Evolutionary conservation across 192 early-diverging fungal genomes (phyloP).

Genomic region (Coemansia sp.): DNA sequence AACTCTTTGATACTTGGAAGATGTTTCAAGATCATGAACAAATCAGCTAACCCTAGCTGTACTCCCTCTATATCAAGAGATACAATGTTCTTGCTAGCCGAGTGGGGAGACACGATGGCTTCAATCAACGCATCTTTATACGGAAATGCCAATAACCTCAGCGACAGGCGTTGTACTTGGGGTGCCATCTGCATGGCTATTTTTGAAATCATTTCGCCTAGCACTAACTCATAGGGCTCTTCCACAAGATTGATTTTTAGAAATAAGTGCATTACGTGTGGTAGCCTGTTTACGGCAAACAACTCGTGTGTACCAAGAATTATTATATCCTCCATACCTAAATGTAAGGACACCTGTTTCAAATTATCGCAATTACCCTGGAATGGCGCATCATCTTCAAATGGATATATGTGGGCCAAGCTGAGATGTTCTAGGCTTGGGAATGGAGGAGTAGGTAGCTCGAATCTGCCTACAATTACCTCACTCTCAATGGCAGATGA

Average conservation of each 20-base stretch:
- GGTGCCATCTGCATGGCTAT: slow-evolving; percentile 4
- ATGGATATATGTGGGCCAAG: slow-evolving; percentile 2
- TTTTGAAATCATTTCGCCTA: slow-evolving; percentile 10
- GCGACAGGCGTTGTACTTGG: not conserved
- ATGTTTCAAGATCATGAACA: not conserved
- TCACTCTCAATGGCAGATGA: not conserved
- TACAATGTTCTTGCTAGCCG: not conserved
- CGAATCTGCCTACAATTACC: not conserved
- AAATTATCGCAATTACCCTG: not conserved
- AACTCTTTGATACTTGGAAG: not conserved
- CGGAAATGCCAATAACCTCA: not conserved
- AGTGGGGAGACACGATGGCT: not conserved
- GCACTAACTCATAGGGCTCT: not conserved
- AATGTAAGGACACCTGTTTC: not conserved
- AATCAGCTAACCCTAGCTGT: not conserved
- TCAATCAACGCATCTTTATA: slow-evolving; percentile 4
- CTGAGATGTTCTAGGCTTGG: slow-evolving; percentile 6
- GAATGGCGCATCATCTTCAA: slow-evolving; percentile 7
- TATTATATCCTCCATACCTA: not conserved
- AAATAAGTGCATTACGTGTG: not conserved
- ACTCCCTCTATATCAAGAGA: not conserved
- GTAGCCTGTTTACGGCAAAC: not conserved
- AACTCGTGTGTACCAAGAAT: not conserved
- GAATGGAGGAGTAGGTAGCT: not conserved
- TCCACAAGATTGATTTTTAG: not conserved